Evolutionary conservation across 1,139 yeast genomes (phyloP).

Genomic region (Debaryomyces singareniensis): DNA sequence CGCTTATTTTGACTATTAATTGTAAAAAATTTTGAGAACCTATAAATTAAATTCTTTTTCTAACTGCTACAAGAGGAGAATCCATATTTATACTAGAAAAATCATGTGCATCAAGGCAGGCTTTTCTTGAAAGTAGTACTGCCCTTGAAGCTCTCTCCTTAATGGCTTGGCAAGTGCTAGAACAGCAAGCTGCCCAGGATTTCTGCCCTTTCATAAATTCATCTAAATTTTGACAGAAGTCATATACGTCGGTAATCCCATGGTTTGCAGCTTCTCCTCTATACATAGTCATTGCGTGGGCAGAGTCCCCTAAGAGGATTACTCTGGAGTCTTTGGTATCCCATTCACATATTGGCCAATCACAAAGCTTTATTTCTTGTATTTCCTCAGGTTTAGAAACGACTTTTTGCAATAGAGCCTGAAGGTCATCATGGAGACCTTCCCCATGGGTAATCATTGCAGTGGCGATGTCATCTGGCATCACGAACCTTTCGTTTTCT

Average conservation of each 20-base stretch:
- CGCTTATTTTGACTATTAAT: too few relatives aligned
- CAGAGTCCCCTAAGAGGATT: slow-evolving; percentile 5
- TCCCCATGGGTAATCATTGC: slow-evolving; percentile 11
- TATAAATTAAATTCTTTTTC: slow-evolving; percentile 11
- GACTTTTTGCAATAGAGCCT: slow-evolving; percentile 12
- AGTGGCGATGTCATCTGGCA: slow-evolving; percentile 10
- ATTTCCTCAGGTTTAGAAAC: slow-evolving; percentile 8
- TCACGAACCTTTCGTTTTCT: slow-evolving; percentile 10
- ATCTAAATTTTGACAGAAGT: slow-evolving; percentile 9
- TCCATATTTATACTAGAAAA: slow-evolving; percentile 10
- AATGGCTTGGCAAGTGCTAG: slow-evolving; percentile 8
- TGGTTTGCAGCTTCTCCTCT: slow-evolving; percentile 18
- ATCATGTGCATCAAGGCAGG: slow-evolving; percentile 17
- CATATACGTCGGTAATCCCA: slow-evolving; percentile 14
- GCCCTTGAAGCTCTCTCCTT: slow-evolving; percentile 12
- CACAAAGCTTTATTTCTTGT: slow-evolving; percentile 12
- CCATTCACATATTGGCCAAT: slow-evolving; percentile 10
- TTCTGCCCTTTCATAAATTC: slow-evolving; percentile 2
- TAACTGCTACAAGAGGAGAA: slow-evolving; percentile 12
- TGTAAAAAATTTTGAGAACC: too few relatives aligned
- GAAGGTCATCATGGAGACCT: slow-evolving; percentile 11
- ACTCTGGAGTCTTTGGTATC: not conserved
- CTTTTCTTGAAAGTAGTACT: slow-evolving; percentile 14
- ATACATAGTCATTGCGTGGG: slow-evolving; percentile 18
- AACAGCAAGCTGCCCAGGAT: not conserved